Evolutionary conservation across 108 stramenopile species (phyloP).

Genomic region (Nitzschia palea): DNA sequence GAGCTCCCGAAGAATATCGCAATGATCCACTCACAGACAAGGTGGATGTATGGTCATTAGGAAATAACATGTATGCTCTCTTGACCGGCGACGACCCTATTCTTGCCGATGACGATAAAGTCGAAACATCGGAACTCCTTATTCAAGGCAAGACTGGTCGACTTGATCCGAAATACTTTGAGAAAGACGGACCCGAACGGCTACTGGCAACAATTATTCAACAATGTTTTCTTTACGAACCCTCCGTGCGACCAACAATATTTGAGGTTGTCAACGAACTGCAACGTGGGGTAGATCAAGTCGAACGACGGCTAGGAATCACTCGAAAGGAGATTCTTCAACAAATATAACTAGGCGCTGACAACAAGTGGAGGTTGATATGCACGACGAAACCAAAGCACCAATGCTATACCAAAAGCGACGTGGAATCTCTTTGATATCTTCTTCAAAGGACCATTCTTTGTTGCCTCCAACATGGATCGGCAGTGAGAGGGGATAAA

Average conservation of each 20-base stretch:
- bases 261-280: conserved; percentile 25
- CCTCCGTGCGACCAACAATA: conserved; percentile 44
- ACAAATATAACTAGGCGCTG: too few species aligned
- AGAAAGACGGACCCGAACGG: conserved; percentile 31
- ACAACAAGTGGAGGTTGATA: too few species aligned
- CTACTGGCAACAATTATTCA: conserved; percentile 39
- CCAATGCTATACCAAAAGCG: too few species aligned
- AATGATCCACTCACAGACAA: conserved; percentile 50
- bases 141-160: conserved; percentile 23
- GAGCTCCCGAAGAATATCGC: conserved; percentile 64
- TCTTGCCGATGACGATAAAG: background rate
- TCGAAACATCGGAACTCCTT: background rate
- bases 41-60: conserved; percentile 58
- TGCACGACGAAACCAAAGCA: too few species aligned
- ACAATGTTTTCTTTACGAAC: conserved; percentile 40
- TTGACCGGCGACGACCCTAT: conserved; percentile 38
- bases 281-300: background rate
- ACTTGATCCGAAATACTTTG: conserved; percentile 39
- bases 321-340: background rate
- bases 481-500: too few species aligned
- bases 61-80: conserved; percentile 58
- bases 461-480: too few species aligned
- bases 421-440: too few species aligned
- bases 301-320: background rate
- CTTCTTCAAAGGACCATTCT: too few species aligned